These are phyloP conservation scores for Selaginella moellendorffii DNA, from an alignment of 75 land plant genomes.

Conservation along the genomic window DNA sequence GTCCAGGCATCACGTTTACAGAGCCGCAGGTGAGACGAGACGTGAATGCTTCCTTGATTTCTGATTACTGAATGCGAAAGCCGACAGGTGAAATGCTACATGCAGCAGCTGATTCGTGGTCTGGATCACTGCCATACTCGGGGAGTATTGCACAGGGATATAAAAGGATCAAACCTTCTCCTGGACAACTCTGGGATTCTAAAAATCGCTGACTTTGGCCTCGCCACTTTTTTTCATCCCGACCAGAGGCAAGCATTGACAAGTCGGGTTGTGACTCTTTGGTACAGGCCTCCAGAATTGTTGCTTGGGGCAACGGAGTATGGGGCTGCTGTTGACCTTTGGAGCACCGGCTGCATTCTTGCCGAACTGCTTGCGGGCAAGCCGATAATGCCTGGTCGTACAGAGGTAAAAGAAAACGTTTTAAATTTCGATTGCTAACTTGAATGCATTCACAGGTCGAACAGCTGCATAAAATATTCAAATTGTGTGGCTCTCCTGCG, in stretches of 20 bases:
- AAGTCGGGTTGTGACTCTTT: slow-evolving; percentile 66
- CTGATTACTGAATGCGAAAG: background rate
- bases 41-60: background rate
- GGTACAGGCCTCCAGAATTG: slow-evolving; percentile 88
- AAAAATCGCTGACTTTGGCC: slow-evolving; percentile 81
- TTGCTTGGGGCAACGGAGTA: slow-evolving; percentile 60
- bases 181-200: slow-evolving; percentile 50
- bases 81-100: slow-evolving; percentile 58
- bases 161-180: slow-evolving; percentile 67
- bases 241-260: slow-evolving; percentile 47
- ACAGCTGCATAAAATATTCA: slow-evolving; percentile 75
- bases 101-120: slow-evolving; percentile 56
- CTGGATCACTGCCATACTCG: slow-evolving; percentile 66
- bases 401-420: slow-evolving; percentile 36
- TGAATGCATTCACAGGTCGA: too few relatives aligned
- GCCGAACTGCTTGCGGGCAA: slow-evolving; percentile 64
- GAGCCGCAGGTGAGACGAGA: slow-evolving; percentile 49
- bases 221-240: slow-evolving; percentile 57
- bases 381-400: slow-evolving; percentile 76
- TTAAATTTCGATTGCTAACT: background rate
- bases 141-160: slow-evolving; percentile 65
- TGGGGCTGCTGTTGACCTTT: slow-evolving; percentile 68
- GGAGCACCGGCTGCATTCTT: slow-evolving; percentile 89
- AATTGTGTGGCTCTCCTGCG: slow-evolving; percentile 79
- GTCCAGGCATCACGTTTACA: slow-evolving; percentile 42